A percentile compares a stretch with the other conserved stretches of the same genome.
Conservation (phyloP, 495 filamentous ascomycete genomes). For the Sabuloglossum arenarium region DNA sequence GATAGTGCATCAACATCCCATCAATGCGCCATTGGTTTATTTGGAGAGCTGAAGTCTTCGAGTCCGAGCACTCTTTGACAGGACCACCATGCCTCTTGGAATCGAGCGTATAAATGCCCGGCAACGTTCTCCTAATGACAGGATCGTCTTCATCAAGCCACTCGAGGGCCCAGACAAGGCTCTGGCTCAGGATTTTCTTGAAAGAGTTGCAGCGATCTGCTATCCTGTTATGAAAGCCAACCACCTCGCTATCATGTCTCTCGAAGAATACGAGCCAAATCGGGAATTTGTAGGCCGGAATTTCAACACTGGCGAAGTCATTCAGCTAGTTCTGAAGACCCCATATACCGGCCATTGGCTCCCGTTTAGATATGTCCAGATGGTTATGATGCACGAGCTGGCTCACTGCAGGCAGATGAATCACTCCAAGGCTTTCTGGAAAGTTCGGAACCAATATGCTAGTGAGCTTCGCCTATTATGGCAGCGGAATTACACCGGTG, state of each 20-base stretch:
- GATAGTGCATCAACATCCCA: no score
- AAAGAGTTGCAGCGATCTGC: slow-evolving; percentile 59
- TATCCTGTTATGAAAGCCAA: slow-evolving; percentile 52
- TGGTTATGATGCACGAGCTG: slow-evolving; percentile 68
- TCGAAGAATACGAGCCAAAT: slow-evolving; percentile 61
- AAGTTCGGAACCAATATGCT: slow-evolving; percentile 43
- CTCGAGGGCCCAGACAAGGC: slow-evolving; percentile 34
- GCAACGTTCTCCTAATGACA: slow-evolving; percentile 40
- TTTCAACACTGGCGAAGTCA: slow-evolving; percentile 68
- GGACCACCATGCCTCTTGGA: slow-evolving; percentile 36
- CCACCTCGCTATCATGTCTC: slow-evolving; percentile 42
- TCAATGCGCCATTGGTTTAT: no score
- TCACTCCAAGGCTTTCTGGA: slow-evolving; percentile 53
- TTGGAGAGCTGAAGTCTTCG: not conserved
- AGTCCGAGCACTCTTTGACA: not conserved
- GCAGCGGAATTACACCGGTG: slow-evolving; percentile 44
- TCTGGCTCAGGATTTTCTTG: slow-evolving; percentile 46
- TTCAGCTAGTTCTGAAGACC: slow-evolving; percentile 56
- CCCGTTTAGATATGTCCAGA: slow-evolving; percentile 53
- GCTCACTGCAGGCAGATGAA: slow-evolving; percentile 78
- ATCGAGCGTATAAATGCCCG: slow-evolving; percentile 47
- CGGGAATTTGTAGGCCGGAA: slow-evolving; percentile 56
- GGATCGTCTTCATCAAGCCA: slow-evolving; percentile 59
- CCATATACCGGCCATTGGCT: slow-evolving; percentile 42
- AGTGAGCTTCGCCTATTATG: slow-evolving; percentile 41